A percentile compares a stretch with the other conserved stretches of the same genome.
Conservation (phyloP, 129 eudicot species). For the Helichrysum umbraculigerum region DNA sequence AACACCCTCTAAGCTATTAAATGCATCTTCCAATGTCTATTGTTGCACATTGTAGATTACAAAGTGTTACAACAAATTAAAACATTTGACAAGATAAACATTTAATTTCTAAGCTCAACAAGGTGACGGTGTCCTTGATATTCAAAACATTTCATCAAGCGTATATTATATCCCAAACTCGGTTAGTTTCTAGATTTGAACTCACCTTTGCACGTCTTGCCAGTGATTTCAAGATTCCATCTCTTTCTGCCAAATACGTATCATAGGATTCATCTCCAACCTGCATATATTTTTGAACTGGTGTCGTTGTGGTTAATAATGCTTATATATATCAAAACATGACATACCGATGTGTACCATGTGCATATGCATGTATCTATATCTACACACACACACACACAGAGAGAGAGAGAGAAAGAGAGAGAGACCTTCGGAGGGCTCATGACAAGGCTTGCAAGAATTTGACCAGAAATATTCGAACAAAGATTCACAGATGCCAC, state of each 20-base stretch:
- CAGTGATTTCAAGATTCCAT: conserved; percentile 76
- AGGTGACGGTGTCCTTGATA: background rate
- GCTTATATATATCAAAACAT: background rate
- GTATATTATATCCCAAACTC: background rate
- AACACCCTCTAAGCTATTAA: conserved; percentile 81
- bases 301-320: background rate
- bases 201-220: conserved; percentile 95
- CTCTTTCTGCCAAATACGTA: conserved; percentile 61
- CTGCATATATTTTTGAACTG: conserved; percentile 34
- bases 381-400: background rate
- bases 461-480: conserved; percentile 90
- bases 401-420: background rate
- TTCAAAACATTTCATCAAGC: background rate
- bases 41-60: background rate
- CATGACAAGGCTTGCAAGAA: conserved; percentile 94
- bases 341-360: background rate
- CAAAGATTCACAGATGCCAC: conserved; percentile 88
- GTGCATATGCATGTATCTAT: background rate
- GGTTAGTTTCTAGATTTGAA: conserved; percentile 13
- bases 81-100: background rate
- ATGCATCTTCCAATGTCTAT: conserved; percentile 80
- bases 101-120: background rate
- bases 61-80: background rate
- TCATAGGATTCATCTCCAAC: conserved; percentile 96
- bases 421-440: conserved; percentile 81